Base-by-base conservation (phyloP, 352 stramenopile species). In the Elongisporangium anandrum region DNA sequence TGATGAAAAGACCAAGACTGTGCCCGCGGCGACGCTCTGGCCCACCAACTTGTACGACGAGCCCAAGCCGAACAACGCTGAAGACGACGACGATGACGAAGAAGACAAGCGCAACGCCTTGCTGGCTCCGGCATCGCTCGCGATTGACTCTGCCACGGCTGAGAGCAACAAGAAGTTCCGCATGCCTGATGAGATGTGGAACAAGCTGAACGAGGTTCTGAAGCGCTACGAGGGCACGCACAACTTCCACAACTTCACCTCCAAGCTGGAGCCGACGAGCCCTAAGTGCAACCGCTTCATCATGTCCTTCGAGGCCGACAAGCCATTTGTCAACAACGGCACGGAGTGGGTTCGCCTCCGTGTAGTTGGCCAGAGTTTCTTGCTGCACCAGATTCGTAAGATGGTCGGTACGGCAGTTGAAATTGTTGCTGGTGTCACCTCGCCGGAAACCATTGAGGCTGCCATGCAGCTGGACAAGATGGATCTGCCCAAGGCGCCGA, bases 381-480 rank as follows among this genome's bases (percentile, higher is more conserved):
- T 99, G 41, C 70, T 99, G 41, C 93, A 99, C 68, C 96, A 99
- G 71, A 99, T 99, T 64, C 94, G 97, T 50, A 99, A 99, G 75
- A 99, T 99, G 97, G 93, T 99, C 41, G 87, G 85, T 50, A 85
- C 70, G 52, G 81, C 83, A 1, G 79, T 89, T 20, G 87, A 95
- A 53, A 69, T 95, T 34, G 73, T 94, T 22, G 77, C 82, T 7
- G 83, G 81, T 13, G 68, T 87, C 9, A 78, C 81, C 15, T 59
- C 70, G 16, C 54, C 69, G 8, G 63, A 61, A 13, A 85, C 84
- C 0, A 90, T 95, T 52, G 60, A 75, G 22, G 70, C 67, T 2
- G 81, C 83, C 20, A 88, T 82, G 52, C 60, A 81, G 59, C 59
- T 89, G 26, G 85, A 84, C 17, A 95, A 95, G 64, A 92, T 95